Percentiles rank a stretch among this genome's conserved stretches.
Conservation (phyloP, 768 basidiomycete species). For the Rhodotorula diobovata region DNA sequence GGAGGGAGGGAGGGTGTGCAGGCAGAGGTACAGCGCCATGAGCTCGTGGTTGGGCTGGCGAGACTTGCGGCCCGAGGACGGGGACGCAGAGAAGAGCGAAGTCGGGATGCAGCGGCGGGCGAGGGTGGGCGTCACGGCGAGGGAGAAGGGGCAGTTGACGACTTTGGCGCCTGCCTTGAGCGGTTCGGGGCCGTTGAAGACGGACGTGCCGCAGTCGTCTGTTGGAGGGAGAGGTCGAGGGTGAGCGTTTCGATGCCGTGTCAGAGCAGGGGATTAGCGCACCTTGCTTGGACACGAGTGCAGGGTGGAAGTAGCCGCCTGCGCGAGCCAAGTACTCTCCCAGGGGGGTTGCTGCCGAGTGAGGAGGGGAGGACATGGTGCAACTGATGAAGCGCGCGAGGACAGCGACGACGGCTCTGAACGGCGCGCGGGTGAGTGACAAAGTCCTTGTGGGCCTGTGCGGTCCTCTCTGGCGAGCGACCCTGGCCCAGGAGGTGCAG, state of each 20-base stretch:
- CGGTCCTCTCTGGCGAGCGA: too few species aligned
- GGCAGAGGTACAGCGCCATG: constrained; percentile 44
- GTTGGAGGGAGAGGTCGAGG: neutral
- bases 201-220: constrained; percentile 42
- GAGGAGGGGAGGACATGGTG: neutral
- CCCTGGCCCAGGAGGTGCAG: too few species aligned
- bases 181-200: constrained; percentile 35
- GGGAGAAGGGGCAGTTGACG: constrained; percentile 46
- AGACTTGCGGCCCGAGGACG: constrained; percentile 24
- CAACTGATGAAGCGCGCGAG: neutral
- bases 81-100: constrained; percentile 7
- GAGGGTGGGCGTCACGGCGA: constrained; percentile 45
- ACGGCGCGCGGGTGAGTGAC: too few species aligned
- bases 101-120: constrained; percentile 32
- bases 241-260: neutral
- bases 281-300: constrained; percentile 1
- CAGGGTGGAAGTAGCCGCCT: neutral
- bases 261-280: neutral
- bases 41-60: constrained; percentile 37
- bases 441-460: too few species aligned
- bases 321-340: neutral
- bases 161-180: constrained; percentile 39
- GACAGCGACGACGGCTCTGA: neutral
- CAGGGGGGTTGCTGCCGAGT: neutral
- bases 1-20: constrained; percentile 42